These are phyloP conservation scores for Domatiomyces catenatus DNA, from an alignment of 2,329 filamentous ascomycete species.

Conservation along the genomic window DNA sequence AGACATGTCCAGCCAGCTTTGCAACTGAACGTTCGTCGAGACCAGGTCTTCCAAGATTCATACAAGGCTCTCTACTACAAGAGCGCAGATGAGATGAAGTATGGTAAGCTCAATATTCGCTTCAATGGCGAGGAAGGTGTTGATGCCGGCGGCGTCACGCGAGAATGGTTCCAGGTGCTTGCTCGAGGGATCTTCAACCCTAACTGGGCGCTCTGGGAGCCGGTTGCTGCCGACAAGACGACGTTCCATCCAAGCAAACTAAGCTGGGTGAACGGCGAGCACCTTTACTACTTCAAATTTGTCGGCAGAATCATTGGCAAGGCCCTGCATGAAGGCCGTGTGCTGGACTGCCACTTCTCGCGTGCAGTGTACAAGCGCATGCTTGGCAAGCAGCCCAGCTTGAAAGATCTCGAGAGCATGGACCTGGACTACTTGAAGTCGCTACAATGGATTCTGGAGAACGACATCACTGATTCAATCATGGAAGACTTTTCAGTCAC, in stretches of 20 bases:
- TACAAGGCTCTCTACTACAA: constrained; percentile 99
- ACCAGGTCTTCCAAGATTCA: constrained; percentile 94
- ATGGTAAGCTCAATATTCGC: constrained; percentile 91
- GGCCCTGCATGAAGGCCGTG: constrained; percentile 85
- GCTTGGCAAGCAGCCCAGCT: constrained; percentile 80
- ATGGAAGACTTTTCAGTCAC: constrained; percentile 92
- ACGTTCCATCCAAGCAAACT: constrained; percentile 97
- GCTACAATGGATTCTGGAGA: constrained; percentile 93
- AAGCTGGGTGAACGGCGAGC: constrained; percentile 86
- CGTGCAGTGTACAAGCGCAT: constrained; percentile 97
- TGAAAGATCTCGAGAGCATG: constrained; percentile 98
- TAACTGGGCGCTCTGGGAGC: constrained; percentile 90
- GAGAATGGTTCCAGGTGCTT: constrained; percentile 98
- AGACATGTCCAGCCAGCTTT: constrained; percentile 61
- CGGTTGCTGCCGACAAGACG: constrained; percentile 89
- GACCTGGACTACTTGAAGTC: constrained; percentile 99
- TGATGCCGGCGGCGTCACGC: constrained; percentile 89
- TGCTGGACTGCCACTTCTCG: constrained; percentile 97
- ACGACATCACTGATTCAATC: constrained; percentile 95
- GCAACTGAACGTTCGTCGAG: constrained; percentile 77
- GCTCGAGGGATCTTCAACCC: constrained; percentile 98
- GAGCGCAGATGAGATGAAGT: constrained; percentile 92
- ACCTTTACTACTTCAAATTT: constrained; percentile 97
- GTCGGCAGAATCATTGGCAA: constrained; percentile 97
- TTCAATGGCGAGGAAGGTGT: constrained; percentile 97